These are phyloP conservation scores for Ceratocystis colombiana DNA, from an alignment of 2,329 filamentous ascomycete species.

Conservation along the genomic window DNA sequence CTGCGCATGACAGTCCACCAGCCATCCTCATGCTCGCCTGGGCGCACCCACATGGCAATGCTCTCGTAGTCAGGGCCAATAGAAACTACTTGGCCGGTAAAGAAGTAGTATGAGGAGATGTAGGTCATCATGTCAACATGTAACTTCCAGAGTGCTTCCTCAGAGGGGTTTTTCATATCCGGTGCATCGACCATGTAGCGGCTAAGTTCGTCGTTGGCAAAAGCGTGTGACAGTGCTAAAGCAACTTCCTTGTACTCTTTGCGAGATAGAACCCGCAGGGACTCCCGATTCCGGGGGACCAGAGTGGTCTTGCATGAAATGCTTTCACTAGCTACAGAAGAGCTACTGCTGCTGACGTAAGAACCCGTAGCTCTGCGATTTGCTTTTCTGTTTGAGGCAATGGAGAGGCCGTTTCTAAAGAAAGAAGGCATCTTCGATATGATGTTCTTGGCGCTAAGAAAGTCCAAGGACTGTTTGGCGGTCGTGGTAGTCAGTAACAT, in stretches of 20 bases:
- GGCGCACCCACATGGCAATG: constrained; percentile 72
- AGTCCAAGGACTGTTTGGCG: not conserved
- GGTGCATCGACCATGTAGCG: constrained; percentile 65
- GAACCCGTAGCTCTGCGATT: constrained; percentile 33
- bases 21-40: constrained; percentile 62
- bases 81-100: constrained; percentile 63
- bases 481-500: not conserved
- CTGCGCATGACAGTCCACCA: constrained; percentile 61
- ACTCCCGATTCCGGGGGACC: constrained; percentile 39
- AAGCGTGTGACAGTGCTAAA: constrained; percentile 63
- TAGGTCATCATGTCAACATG: constrained; percentile 71
- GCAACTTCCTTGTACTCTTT: constrained; percentile 59
- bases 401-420: constrained; percentile 3
- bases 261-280: constrained; percentile 44
- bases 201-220: constrained; percentile 63
- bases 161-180: constrained; percentile 52
- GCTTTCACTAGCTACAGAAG: not conserved
- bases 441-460: not conserved
- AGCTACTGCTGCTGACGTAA: not conserved
- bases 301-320: constrained; percentile 32
- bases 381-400: constrained; percentile 34
- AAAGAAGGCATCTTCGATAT: constrained; percentile 14
- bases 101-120: constrained; percentile 62
- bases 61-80: constrained; percentile 67
- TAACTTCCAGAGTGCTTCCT: constrained; percentile 62